Conservation (phyloP, 495 filamentous ascomycete genomes). For the Penicillium atrosanguineum region DNA sequence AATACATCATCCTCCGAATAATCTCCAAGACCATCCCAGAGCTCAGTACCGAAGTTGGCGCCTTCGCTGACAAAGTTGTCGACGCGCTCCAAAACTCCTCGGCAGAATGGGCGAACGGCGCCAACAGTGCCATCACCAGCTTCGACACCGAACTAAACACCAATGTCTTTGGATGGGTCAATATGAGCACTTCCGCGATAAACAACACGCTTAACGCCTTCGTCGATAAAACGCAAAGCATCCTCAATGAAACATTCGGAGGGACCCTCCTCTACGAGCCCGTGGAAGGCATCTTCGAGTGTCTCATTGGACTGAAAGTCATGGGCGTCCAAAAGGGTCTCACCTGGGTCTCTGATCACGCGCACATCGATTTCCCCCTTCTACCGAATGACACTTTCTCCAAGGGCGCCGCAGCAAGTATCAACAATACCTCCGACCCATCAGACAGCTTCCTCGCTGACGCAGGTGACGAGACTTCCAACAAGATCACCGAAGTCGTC, state of each 20-base stretch:
- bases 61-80: conserved; percentile 81
- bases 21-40: conserved; percentile 75
- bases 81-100: conserved; percentile 68
- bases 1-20: conserved; percentile 71
- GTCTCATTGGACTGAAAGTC: conserved; percentile 73
- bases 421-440: conserved; percentile 42
- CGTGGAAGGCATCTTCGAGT: conserved; percentile 69
- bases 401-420: conserved; percentile 64
- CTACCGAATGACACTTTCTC: conserved; percentile 82
- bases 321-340: conserved; percentile 75
- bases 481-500: conserved; percentile 79
- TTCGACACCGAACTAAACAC: conserved; percentile 74
- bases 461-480: conserved; percentile 63
- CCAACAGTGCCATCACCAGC: conserved; percentile 68
- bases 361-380: conserved; percentile 75
- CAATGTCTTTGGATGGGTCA: conserved; percentile 86
- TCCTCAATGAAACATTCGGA: conserved; percentile 74
- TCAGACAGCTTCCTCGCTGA: conserved; percentile 73
- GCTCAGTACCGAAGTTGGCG: conserved; percentile 71
- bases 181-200: conserved; percentile 71
- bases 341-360: conserved; percentile 84
- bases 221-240: conserved; percentile 66
- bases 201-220: conserved; percentile 86
- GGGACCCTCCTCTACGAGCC: conserved; percentile 72
- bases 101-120: conserved; percentile 67